Percentiles rank a stretch among this genome's conserved stretches.
Evolutionary conservation across 192 early-diverging fungal genomes (phyloP).

Genomic region (Gryganskiella cystojenkinii): DNA sequence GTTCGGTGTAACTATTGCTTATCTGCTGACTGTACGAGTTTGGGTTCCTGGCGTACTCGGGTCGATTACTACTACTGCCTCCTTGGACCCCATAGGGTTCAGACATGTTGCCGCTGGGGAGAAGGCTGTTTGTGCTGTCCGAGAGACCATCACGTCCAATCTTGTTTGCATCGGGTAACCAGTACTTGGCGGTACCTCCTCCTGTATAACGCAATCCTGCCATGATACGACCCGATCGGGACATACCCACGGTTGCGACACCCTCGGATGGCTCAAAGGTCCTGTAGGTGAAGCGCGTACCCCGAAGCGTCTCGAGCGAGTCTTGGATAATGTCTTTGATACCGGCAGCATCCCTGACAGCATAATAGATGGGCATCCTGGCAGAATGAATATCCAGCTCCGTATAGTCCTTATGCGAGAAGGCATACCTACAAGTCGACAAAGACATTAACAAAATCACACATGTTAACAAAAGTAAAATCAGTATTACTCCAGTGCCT

Average conservation of each 20-base stretch:
- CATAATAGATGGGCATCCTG: conserved; percentile 79
- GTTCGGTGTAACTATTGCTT: conserved; percentile 20
- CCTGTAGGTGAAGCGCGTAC: conserved; percentile 81
- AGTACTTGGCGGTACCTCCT: conserved; percentile 64
- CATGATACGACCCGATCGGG: conserved; percentile 67
- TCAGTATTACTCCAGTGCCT: no score
- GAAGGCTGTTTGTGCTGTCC: conserved; percentile 68
- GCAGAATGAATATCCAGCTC: conserved; percentile 74
- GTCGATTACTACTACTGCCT: conserved; percentile 30
- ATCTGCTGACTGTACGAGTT: conserved; percentile 36
- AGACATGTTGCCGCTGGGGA: conserved; percentile 8
- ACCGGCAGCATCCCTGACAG: conserved; percentile 84
- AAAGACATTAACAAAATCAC: neutral
- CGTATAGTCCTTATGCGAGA: conserved; percentile 85
- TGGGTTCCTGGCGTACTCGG: conserved; percentile 20
- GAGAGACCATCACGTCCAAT: conserved; percentile 70
- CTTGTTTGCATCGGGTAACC: conserved; percentile 55
- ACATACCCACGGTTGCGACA: conserved; percentile 64
- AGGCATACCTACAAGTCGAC: conserved; percentile 65
- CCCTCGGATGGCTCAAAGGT: conserved; percentile 82
- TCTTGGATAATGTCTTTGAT: conserved; percentile 88
- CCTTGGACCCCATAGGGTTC: no score
- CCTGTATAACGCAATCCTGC: conserved; percentile 64
- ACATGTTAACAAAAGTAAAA: neutral
- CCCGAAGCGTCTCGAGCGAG: conserved; percentile 78